A percentile compares a stretch with the other conserved stretches of the same genome.
Conservation (phyloP, 305 asterid species). For the Fraxinus albicans region DNA sequence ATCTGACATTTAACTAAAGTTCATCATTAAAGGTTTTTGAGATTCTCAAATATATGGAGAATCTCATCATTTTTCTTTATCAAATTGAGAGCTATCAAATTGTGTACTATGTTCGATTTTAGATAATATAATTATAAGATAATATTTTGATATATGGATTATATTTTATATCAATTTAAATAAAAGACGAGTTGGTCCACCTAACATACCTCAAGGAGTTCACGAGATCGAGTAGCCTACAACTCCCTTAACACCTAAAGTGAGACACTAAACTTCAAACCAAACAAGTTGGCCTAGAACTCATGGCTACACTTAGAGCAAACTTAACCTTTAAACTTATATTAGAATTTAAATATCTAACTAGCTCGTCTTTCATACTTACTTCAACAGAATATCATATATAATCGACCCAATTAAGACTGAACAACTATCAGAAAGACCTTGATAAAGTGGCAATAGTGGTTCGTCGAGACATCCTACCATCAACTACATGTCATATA, state of each 20-base stretch:
- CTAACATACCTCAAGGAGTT: neutral
- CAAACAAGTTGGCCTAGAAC: neutral
- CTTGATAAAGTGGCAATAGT: neutral
- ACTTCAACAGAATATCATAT: neutral
- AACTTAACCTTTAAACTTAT: neutral
- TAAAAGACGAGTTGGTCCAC: neutral
- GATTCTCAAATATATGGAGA: conserved; percentile 20
- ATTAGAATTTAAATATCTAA: neutral
- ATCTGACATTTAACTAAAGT: conserved; percentile 24
- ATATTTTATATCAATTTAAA: neutral
- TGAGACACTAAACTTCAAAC: neutral
- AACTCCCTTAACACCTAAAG: neutral
- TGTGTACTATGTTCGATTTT: neutral
- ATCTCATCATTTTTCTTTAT: conserved; percentile 32
- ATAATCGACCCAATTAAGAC: neutral
- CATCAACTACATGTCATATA: neutral
- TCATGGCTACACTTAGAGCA: neutral
- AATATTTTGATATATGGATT: neutral
- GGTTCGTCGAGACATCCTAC: neutral
- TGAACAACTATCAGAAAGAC: neutral
- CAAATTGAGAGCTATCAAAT: conserved; percentile 44
- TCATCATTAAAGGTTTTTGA: conserved; percentile 47
- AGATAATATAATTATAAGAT: neutral
- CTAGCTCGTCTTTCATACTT: neutral
- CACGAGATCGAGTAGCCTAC: neutral